phyloP scores from a whole-genome alignment of 2,329 filamentous ascomycete genomes.

The Fusarium globosum region DNA sequence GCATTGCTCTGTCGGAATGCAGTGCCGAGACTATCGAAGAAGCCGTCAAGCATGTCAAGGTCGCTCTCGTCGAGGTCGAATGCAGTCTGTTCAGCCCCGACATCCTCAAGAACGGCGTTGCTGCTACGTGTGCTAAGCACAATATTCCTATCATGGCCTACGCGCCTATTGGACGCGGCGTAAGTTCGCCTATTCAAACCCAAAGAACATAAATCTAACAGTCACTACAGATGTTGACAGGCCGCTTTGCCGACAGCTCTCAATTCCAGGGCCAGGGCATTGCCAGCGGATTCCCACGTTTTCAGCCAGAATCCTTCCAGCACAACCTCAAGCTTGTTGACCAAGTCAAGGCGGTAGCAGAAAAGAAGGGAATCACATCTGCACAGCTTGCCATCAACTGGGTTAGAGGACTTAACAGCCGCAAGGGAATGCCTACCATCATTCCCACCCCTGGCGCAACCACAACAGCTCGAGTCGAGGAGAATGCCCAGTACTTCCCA shows the following conservation, averaged over 20 bases:
- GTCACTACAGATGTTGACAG: conserved; percentile 45
- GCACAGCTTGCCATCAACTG: conserved; percentile 76
- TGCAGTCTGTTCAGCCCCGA: conserved; percentile 62
- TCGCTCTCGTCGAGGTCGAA: conserved; percentile 65
- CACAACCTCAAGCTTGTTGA: conserved; percentile 72
- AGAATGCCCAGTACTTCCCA: conserved; percentile 66
- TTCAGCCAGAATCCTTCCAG: conserved; percentile 70
- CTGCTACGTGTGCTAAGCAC: conserved; percentile 68
- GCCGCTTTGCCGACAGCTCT: conserved; percentile 41
- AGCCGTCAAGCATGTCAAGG: conserved; percentile 56
- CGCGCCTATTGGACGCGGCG: conserved; percentile 73
- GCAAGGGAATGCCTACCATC: conserved; percentile 65
- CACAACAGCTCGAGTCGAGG: conserved; percentile 64
- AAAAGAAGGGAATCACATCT: conserved; percentile 68
- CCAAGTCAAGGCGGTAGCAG: conserved; percentile 67
- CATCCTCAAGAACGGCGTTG: conserved; percentile 62
- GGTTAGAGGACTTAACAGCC: conserved; percentile 62
- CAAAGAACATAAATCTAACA: conserved; percentile 16
- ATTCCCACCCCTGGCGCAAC: conserved; percentile 76
- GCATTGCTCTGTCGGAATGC: conserved; percentile 64
- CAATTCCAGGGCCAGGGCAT: conserved; percentile 40
- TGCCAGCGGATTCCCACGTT: conserved; percentile 61
- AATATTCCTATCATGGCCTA: conserved; percentile 78
- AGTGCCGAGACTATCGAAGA: conserved; percentile 60
- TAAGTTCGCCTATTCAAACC: conserved; percentile 41